These are phyloP conservation scores for Rhodotorula toruloides DNA, from an alignment of 768 basidiomycete species.

Conservation along the genomic window DNA sequence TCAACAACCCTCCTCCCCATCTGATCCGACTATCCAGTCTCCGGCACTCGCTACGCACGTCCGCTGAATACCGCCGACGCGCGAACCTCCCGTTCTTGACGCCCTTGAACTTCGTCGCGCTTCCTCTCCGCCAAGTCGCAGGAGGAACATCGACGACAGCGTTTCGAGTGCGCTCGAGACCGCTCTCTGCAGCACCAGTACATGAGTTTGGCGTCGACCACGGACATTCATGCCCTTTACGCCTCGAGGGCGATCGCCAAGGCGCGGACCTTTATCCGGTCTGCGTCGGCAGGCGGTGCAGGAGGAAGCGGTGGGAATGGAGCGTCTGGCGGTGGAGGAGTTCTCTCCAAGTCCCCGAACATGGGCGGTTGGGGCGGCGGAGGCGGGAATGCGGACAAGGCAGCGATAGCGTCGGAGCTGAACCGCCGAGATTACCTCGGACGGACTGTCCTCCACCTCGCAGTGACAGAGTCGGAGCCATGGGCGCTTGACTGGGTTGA, in stretches of 20 bases:
- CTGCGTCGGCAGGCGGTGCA: neutral
- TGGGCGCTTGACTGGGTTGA: conserved; percentile 70
- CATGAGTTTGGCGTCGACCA: conserved; percentile 8
- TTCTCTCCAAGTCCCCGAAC: neutral
- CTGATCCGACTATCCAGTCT: too few species aligned
- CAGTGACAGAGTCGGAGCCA: conserved; percentile 60
- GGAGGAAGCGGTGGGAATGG: conserved; percentile 1
- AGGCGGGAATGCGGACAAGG: conserved; percentile 4
- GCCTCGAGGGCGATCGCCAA: conserved; percentile 33
- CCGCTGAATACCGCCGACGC: too few species aligned
- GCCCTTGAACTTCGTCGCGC: too few species aligned
- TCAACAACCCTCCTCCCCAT: too few species aligned
- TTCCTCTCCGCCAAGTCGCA: too few species aligned
- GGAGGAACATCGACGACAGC: neutral
- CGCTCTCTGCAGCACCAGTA: neutral
- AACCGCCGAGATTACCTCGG: conserved; percentile 70
- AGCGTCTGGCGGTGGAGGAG: neutral
- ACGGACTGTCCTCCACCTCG: conserved; percentile 74
- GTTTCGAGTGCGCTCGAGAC: conserved; percentile 4
- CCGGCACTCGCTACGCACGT: too few species aligned
- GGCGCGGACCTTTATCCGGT: conserved; percentile 21
- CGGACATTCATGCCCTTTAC: conserved; percentile 36
- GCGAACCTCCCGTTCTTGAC: too few species aligned
- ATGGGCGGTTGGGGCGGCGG: neutral
- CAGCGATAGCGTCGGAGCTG: conserved; percentile 51